Evolutionary conservation across 2,329 filamentous ascomycete genomes (phyloP).

Genomic region (Aspergillus clavatus): DNA sequence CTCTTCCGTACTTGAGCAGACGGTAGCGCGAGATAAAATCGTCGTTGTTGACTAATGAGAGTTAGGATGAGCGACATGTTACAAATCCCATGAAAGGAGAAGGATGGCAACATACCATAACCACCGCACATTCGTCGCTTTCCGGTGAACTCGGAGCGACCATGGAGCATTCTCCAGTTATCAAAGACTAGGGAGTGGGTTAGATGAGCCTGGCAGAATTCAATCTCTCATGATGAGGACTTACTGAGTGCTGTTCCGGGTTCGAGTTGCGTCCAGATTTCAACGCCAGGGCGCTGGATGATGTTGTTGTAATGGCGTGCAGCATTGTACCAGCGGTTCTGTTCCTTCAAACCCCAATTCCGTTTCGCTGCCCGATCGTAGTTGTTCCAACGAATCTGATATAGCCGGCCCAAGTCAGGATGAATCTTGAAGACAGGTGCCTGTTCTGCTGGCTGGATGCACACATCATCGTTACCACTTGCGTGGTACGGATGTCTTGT

Average conservation of each 20-base stretch:
- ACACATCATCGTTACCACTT: constrained; percentile 79
- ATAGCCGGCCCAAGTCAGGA: constrained; percentile 40
- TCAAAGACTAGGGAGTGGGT: constrained; percentile 65
- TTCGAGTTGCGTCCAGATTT: constrained; percentile 75
- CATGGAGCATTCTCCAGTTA: constrained; percentile 92
- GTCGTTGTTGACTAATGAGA: constrained; percentile 63
- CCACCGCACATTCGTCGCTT: constrained; percentile 83
- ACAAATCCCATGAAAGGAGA: not conserved
- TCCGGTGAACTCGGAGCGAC: constrained; percentile 75
- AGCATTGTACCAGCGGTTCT: constrained; percentile 70
- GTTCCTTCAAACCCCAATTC: constrained; percentile 46
- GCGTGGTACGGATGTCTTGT: constrained; percentile 70
- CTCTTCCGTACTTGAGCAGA: constrained; percentile 59
- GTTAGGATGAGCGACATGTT: constrained; percentile 8
- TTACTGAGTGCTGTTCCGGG: constrained; percentile 73
- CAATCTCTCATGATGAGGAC: constrained; percentile 27
- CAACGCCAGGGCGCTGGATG: constrained; percentile 58
- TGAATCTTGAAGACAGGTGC: constrained; percentile 69
- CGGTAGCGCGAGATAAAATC: constrained; percentile 75
- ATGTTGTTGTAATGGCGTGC: constrained; percentile 70
- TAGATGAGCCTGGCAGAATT: constrained; percentile 4
- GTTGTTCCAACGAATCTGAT: constrained; percentile 86
- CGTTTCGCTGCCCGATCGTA: constrained; percentile 73
- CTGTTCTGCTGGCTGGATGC: constrained; percentile 64
- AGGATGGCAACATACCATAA: constrained; percentile 62